Evolutionary conservation across 1,139 yeast genomes (phyloP).

Genomic region (Suhomyces panamericanus): DNA sequence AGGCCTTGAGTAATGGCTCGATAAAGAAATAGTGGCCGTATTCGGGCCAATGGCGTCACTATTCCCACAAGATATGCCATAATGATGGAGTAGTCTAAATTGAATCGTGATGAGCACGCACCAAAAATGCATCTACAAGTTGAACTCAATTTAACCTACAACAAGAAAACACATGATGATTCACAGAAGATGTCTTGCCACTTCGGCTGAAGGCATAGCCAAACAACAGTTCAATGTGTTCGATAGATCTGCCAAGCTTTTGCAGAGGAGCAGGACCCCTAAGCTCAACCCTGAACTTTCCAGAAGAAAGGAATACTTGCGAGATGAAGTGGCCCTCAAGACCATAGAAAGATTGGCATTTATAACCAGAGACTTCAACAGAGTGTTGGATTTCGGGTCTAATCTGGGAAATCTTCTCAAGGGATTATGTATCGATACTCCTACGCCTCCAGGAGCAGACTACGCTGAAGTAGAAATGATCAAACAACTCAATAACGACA

Average conservation of each 20-base stretch:
- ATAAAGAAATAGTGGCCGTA: background rate
- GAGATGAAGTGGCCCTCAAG: constrained; percentile 72
- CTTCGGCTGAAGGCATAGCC: constrained; percentile 22
- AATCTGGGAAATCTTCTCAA: constrained; percentile 63
- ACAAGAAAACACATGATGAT: constrained; percentile 1
- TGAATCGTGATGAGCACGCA: constrained; percentile 1
- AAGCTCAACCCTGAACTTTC: constrained; percentile 42
- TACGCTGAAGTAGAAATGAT: constrained; percentile 30
- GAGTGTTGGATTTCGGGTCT: constrained; percentile 70
- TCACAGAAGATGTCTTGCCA: constrained; percentile 23
- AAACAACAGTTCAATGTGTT: constrained; percentile 56
- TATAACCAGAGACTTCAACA: constrained; percentile 61
- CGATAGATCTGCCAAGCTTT: constrained; percentile 58
- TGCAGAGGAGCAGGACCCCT: constrained; percentile 45
- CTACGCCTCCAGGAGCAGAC: constrained; percentile 28
- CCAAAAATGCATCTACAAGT: background rate
- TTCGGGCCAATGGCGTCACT: background rate
- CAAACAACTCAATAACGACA: constrained; percentile 52
- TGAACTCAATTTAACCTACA: background rate
- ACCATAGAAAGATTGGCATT: constrained; percentile 77
- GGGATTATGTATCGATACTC: constrained; percentile 35
- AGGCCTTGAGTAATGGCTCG: background rate
- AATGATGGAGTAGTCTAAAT: background rate
- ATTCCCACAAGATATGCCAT: background rate
- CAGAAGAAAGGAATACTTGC: constrained; percentile 67